Conservation (phyloP, 2,329 filamentous ascomycete species). For the Acarospora socialis region DNA sequence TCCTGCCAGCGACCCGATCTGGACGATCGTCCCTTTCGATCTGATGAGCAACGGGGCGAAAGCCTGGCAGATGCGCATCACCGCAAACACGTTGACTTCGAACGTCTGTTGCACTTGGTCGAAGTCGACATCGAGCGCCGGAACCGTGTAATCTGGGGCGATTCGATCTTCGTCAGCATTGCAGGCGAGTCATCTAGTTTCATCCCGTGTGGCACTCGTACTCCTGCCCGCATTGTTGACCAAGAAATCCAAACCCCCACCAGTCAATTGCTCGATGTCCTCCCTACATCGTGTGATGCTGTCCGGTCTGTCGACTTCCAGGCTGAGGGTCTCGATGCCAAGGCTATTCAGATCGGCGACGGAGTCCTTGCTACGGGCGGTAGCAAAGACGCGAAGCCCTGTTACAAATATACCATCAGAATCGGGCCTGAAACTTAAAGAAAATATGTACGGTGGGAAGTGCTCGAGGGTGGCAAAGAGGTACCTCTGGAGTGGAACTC, state of each 20-base stretch:
- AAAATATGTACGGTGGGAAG: too few species aligned
- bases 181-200: not conserved
- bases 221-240: conserved; percentile 44
- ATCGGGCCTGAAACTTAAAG: not conserved
- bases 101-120: conserved; percentile 33
- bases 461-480: too few species aligned
- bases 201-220: conserved; percentile 19
- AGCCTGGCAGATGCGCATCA: conserved; percentile 43
- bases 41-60: conserved; percentile 41
- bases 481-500: conserved; percentile 38
- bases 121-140: conserved; percentile 40
- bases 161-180: conserved; percentile 1
- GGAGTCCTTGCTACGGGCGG: conserved; percentile 36
- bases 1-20: conserved; percentile 31
- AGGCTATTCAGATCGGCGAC: conserved; percentile 35
- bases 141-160: conserved; percentile 38
- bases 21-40: conserved; percentile 30
- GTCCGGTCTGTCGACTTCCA: conserved; percentile 38
- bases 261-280: conserved; percentile 32
- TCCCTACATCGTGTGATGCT: conserved; percentile 34
- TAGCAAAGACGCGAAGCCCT: conserved; percentile 44
- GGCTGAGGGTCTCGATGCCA: conserved; percentile 39
- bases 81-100: conserved; percentile 42
- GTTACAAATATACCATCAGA: conserved; percentile 9
- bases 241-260: conserved; percentile 38